Conservation (phyloP, 257 asterid species). For the Nicotiana otophora region DNA sequence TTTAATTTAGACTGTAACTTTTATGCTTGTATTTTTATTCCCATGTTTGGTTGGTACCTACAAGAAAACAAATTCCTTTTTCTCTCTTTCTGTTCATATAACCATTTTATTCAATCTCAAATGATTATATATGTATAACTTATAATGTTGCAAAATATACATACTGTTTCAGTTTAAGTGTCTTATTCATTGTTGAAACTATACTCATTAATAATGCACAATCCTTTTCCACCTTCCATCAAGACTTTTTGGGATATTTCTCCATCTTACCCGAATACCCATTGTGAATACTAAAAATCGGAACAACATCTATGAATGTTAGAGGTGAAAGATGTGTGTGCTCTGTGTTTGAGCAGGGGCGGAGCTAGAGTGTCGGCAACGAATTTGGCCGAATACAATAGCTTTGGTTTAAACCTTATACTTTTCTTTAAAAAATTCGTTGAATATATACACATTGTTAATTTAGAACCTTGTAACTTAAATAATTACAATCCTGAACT, state of each 20-base stretch:
- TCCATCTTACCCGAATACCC: neutral
- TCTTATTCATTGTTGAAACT: neutral
- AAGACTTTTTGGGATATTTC: neutral
- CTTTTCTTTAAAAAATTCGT: no score
- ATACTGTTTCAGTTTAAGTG: neutral
- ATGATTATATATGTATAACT: conserved; percentile 1
- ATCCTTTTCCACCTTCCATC: neutral
- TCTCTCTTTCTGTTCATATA: neutral
- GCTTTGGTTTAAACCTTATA: no score
- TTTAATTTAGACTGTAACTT: neutral
- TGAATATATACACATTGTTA: no score
- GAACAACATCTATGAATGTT: no score
- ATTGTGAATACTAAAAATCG: no score
- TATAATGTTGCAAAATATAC: neutral
- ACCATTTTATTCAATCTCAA: neutral
- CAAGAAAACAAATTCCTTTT: neutral
- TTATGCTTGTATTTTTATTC: neutral
- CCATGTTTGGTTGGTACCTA: neutral
- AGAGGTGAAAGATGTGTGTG: no score
- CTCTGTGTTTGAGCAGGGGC: no score
- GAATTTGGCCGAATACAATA: no score
- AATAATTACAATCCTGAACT: no score
- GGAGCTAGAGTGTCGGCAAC: no score
- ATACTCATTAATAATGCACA: neutral
- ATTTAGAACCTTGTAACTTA: no score